Percentiles rank a stretch among this genome's conserved stretches.
Conservation (phyloP, 805 yeast species). For the Lachancea thermotolerans region DNA sequence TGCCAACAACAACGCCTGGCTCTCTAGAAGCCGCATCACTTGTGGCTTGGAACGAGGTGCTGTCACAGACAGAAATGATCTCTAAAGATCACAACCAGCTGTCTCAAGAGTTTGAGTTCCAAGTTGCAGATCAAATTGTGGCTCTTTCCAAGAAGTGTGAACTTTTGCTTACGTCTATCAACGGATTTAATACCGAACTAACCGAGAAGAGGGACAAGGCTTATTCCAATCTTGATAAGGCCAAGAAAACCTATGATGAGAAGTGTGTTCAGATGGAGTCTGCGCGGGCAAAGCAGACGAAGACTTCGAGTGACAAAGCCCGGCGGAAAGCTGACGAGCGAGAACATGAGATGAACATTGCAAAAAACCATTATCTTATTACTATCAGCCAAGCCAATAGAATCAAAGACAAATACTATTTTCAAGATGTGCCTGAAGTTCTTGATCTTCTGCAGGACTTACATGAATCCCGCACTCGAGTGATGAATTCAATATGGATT, state of each 20-base stretch:
- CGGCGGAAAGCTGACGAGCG: constrained; percentile 48
- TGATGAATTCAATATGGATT: constrained; percentile 62
- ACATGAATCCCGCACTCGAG: constrained; percentile 68
- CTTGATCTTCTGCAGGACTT: constrained; percentile 79
- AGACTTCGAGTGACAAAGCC: constrained; percentile 45
- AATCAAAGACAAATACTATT: constrained; percentile 84
- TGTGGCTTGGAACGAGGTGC: constrained; percentile 85
- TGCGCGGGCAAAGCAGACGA: constrained; percentile 69
- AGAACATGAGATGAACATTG: constrained; percentile 74
- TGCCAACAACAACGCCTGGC: constrained; percentile 89
- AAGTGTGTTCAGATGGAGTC: constrained; percentile 74
- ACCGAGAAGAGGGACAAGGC: constrained; percentile 34
- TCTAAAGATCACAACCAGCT: constrained; percentile 60
- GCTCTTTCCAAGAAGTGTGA: constrained; percentile 49
- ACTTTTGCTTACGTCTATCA: constrained; percentile 48
- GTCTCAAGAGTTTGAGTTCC: constrained; percentile 50
- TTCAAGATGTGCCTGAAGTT: constrained; percentile 88
- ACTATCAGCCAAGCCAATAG: constrained; percentile 81
- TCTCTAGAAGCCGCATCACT: constrained; percentile 82
- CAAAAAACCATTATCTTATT: constrained; percentile 79
- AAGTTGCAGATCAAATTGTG: constrained; percentile 54
- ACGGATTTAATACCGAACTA: constrained; percentile 53
- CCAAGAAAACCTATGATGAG: constrained; percentile 71
- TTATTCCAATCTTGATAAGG: constrained; percentile 29
- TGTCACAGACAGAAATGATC: constrained; percentile 74